These are phyloP conservation scores for Artemisia argyi DNA, from an alignment of 129 eudicot genomes.

Conservation along the genomic window DNA sequence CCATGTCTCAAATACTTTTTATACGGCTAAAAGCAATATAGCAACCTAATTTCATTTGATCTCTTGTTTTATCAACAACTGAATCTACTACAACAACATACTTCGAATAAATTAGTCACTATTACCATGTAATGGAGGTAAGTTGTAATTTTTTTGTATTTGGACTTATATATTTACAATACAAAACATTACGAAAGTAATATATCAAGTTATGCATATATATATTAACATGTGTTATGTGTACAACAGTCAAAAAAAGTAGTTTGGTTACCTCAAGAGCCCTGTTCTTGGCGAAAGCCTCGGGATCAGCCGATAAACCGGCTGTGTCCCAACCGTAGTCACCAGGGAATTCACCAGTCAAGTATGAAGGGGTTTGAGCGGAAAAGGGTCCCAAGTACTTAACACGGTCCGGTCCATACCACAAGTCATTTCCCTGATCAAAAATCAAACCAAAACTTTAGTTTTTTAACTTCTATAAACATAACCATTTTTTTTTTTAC, in stretches of 20 bases:
- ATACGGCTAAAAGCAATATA: too few species aligned
- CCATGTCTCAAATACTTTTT: too few species aligned
- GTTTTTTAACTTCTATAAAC: neutral
- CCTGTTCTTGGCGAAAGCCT: constrained; percentile 80
- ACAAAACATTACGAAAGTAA: too few species aligned
- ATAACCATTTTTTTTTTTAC: neutral
- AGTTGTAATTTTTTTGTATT: too few species aligned
- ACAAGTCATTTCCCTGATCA: constrained; percentile 57
- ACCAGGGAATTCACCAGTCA: constrained; percentile 84
- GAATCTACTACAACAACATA: too few species aligned
- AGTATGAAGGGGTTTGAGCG: constrained; percentile 81
- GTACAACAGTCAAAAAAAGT: neutral
- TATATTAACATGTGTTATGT: too few species aligned
- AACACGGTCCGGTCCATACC: constrained; percentile 92
- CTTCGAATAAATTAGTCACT: too few species aligned
- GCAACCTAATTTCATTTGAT: too few species aligned
- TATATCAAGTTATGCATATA: too few species aligned
- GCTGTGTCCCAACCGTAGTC: constrained; percentile 96
- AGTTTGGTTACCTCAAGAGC: constrained; percentile 77
- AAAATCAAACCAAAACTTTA: constrained; percentile 12
- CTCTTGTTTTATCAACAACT: too few species aligned
- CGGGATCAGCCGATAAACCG: constrained; percentile 88
- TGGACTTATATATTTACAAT: too few species aligned
- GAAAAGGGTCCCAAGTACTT: constrained; percentile 91
- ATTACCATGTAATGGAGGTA: too few species aligned